Evolutionary conservation across 176 grass and related monocot species (phyloP).

Genomic region (Carex parvula): DNA sequence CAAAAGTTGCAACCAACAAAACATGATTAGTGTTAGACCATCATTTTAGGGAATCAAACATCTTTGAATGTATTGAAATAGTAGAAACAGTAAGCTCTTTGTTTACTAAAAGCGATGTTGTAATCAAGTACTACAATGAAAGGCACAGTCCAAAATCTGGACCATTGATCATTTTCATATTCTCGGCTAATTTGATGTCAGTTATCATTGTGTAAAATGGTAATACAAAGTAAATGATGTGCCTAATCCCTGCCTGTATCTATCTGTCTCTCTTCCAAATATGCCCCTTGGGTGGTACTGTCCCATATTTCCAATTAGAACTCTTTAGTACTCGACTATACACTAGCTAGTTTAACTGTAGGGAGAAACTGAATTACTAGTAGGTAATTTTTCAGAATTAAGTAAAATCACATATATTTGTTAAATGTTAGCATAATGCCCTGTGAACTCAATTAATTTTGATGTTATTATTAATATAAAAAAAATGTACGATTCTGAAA

Average conservation of each 20-base stretch:
- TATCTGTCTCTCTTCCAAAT: background rate
- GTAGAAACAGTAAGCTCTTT: background rate
- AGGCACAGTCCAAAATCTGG: background rate
- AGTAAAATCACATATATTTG: background rate
- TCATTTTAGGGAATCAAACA: background rate
- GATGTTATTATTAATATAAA: too few species aligned
- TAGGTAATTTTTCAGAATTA: background rate
- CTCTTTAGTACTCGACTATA: background rate
- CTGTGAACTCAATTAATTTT: background rate
- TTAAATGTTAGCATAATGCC: background rate
- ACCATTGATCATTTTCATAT: background rate
- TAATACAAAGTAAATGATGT: background rate
- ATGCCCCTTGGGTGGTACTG: background rate
- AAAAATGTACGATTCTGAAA: too few species aligned
- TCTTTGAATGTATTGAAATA: background rate
- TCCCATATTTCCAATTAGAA: background rate
- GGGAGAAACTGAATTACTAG: background rate
- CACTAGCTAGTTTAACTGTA: background rate
- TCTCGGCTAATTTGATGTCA: background rate
- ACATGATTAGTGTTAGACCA: background rate
- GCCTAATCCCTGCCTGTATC: background rate
- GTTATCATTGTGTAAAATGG: background rate
- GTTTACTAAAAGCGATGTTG: background rate
- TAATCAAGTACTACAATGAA: background rate
- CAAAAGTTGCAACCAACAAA: conserved; percentile 4